These are phyloP conservation scores for Penicillium malachiteum DNA, from an alignment of 495 filamentous ascomycete species.

Conservation along the genomic window DNA sequence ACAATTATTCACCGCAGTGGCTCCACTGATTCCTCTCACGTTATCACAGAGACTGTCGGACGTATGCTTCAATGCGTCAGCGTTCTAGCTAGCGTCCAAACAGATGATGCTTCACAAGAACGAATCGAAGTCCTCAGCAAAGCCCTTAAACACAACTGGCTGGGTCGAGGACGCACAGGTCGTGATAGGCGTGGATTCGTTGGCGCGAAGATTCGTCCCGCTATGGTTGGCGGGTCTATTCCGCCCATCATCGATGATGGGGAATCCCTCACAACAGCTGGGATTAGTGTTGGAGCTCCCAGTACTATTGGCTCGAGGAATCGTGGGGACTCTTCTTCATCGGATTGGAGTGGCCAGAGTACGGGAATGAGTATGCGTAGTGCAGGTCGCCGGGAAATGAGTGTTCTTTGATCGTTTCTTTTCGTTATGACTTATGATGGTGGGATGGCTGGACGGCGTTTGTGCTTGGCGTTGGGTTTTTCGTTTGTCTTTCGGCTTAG, in stretches of 20 bases:
- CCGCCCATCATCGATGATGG: slow-evolving; percentile 15
- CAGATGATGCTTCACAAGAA: slow-evolving; percentile 68
- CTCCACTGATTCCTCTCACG: slow-evolving; percentile 66
- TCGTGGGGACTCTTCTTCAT: slow-evolving; percentile 28
- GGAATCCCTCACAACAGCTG: slow-evolving; percentile 28
- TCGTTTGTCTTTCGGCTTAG: no score
- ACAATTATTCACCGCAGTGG: slow-evolving; percentile 39
- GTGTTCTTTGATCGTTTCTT: slow-evolving; percentile 24
- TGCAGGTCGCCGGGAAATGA: slow-evolving; percentile 32
- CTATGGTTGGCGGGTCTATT: slow-evolving; percentile 30
- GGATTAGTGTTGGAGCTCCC: slow-evolving; percentile 27
- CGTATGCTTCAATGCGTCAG: slow-evolving; percentile 96
- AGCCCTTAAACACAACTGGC: slow-evolving; percentile 92
- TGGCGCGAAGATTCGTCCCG: slow-evolving; percentile 56
- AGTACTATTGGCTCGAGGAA: slow-evolving; percentile 23
- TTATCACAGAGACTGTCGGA: slow-evolving; percentile 87
- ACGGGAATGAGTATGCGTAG: slow-evolving; percentile 26
- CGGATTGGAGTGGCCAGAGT: slow-evolving; percentile 26
- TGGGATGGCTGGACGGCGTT: background rate
- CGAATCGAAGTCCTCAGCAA: slow-evolving; percentile 81
- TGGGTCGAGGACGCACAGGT: slow-evolving; percentile 85
- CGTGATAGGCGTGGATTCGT: slow-evolving; percentile 89
- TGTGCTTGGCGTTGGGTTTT: no score
- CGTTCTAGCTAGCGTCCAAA: slow-evolving; percentile 77
- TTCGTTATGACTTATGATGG: background rate